These are phyloP conservation scores for Macrophomina pseudophaseolina DNA, from an alignment of 2,329 filamentous ascomycete genomes.

Conservation along the genomic window DNA sequence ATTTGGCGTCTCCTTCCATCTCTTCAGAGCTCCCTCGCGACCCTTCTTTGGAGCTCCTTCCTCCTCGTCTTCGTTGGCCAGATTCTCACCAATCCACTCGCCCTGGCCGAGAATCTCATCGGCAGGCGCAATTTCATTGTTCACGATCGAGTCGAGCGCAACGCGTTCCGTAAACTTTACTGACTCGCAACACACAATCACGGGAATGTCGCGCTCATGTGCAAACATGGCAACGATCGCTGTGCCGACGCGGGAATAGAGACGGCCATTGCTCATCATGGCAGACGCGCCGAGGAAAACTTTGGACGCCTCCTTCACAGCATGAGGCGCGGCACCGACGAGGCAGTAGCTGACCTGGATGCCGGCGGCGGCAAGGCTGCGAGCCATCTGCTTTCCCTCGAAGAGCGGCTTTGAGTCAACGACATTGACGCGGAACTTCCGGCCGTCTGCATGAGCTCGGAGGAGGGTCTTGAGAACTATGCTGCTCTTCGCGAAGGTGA, in stretches of 20 bases:
- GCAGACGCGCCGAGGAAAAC: slow-evolving; percentile 88
- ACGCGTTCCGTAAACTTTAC: slow-evolving; percentile 94
- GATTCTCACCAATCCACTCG: slow-evolving; percentile 44
- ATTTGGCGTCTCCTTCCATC: slow-evolving; percentile 31
- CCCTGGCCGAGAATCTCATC: slow-evolving; percentile 60
- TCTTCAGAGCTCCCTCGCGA: slow-evolving; percentile 39
- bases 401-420: slow-evolving; percentile 77
- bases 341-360: slow-evolving; percentile 82
- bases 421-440: slow-evolving; percentile 80
- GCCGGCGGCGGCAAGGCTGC: slow-evolving; percentile 70
- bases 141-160: slow-evolving; percentile 87
- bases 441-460: slow-evolving; percentile 70
- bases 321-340: slow-evolving; percentile 76
- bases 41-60: slow-evolving; percentile 55
- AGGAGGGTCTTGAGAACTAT: slow-evolving; percentile 85
- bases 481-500: slow-evolving; percentile 85
- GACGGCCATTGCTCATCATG: slow-evolving; percentile 91
- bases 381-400: slow-evolving; percentile 74
- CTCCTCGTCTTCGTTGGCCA: slow-evolving; percentile 36
- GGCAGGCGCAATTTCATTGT: slow-evolving; percentile 87
- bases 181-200: slow-evolving; percentile 90
- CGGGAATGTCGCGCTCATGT: slow-evolving; percentile 73
- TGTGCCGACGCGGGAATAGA: slow-evolving; percentile 88
- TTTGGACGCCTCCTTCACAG: slow-evolving; percentile 72
- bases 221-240: slow-evolving; percentile 86